Evolutionary conservation across 2,329 filamentous ascomycete species (phyloP), one percentile per base, ranked within the genome.

Genomic region (Colletotrichum phormii): DNA sequence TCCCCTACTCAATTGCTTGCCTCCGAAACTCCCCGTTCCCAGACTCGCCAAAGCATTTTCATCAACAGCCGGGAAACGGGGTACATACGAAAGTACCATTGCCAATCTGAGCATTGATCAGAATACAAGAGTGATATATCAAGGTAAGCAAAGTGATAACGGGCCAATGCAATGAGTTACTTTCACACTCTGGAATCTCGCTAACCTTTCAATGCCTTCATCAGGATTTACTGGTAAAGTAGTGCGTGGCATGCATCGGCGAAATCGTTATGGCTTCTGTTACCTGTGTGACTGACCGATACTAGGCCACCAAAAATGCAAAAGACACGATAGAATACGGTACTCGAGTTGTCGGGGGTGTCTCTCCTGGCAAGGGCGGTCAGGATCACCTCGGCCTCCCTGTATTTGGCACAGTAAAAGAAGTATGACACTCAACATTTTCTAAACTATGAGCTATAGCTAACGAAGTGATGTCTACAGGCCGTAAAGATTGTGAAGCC

Each of bases 401-500:
- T 0, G 81, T 84, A 0, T 84, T 82, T 5, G 71, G 78, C 51
- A 81, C 80, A 0, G 81, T 83, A 2, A 66, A 51, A 49, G 77
- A 83, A 77, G 81, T 82, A 67, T 22, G 59, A 33, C 2, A 13
- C 51, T 24, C 5, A 42, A 46, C 11, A 29, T 18, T 2, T 31
- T 18, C 18, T 15, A 11, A 22, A 7, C 5, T 42, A 9, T 6
- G 1, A 0, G 1, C 8, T 18, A 5, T 5, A 12, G 5, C 18
- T 22, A 37, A 42, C 35, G 24, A 26, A 59, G 24, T 54, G 8
- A 18, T n/a, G 0, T 4, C 0, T 11, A 3, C 29, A 84, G 82
- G 82, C 83, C 1, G 79, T 83, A 75, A 42, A 75, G 2, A 24
- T 76, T 3, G 77, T 83, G 6, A 79, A 90, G 76, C 92, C 92